Conservation (phyloP, 257 asterid genomes). For the Solanum chiquidenum region DNA sequence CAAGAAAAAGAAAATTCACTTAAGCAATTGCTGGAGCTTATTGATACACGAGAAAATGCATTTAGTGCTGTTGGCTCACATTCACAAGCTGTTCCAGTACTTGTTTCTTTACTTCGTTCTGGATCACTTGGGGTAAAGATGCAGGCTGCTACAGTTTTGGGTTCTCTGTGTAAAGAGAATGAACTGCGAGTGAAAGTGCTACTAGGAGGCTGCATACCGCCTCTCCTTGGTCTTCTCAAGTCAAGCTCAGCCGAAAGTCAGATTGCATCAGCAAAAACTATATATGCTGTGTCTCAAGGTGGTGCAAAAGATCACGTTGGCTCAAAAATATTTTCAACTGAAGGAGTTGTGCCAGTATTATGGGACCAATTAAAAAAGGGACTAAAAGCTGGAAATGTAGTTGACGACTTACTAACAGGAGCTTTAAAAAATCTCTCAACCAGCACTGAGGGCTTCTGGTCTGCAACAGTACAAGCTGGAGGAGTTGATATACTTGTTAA, state of each 20-base stretch:
- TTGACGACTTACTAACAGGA: conserved; percentile 82
- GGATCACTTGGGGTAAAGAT: conserved; percentile 87
- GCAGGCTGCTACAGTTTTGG: conserved; percentile 84
- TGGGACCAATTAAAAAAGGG: conserved; percentile 92
- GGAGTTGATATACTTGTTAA: conserved; percentile 89
- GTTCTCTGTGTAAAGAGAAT: conserved; percentile 92
- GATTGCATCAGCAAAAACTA: conserved; percentile 91
- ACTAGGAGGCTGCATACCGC: conserved; percentile 98
- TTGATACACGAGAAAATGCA: conserved; percentile 76
- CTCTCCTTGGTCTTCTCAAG: conserved; percentile 92
- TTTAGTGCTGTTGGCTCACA: conserved; percentile 97
- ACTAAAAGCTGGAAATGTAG: conserved; percentile 75
- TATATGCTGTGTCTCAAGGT: conserved; percentile 92
- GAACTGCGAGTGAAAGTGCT: conserved; percentile 88
- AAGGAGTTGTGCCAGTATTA: conserved; percentile 92
- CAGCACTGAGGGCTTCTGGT: conserved; percentile 97
- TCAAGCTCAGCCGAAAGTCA: conserved; percentile 89
- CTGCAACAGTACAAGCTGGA: conserved; percentile 66
- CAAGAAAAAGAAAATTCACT: conserved; percentile 75
- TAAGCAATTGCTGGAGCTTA: conserved; percentile 73
- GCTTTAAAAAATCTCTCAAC: conserved; percentile 75
- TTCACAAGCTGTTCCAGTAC: conserved; percentile 99
- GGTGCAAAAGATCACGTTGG: conserved; percentile 95
- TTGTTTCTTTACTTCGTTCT: conserved; percentile 92
- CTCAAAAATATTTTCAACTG: conserved; percentile 92